Conservation (phyloP, 75 land plant genomes). For the Selaginella tamariscina region DNA sequence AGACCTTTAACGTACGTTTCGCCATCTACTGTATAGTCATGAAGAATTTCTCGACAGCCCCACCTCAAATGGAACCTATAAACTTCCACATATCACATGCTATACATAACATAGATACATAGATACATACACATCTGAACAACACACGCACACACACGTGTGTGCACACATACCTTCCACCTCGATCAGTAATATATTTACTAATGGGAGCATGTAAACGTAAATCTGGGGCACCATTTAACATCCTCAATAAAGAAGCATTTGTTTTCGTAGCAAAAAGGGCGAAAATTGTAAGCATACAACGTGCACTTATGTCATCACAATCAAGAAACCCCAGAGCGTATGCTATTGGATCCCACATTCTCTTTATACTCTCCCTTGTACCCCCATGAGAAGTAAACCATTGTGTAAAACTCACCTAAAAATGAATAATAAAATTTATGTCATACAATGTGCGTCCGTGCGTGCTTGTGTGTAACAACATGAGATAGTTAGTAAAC, state of each 20-base stretch:
- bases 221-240: conserved; percentile 94
- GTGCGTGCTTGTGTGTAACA: too few relatives aligned
- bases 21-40: conserved; percentile 53
- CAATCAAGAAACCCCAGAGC: conserved; percentile 97
- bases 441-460: too few relatives aligned
- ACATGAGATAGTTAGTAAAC: too few relatives aligned
- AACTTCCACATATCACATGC: conserved; percentile 1
- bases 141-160: too few relatives aligned
- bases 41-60: conserved; percentile 87
- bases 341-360: conserved; percentile 99
- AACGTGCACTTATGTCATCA: conserved; percentile 96
- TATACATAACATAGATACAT: background rate
- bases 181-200: conserved; percentile 68
- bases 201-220: conserved; percentile 83
- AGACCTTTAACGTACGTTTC: conserved; percentile 66
- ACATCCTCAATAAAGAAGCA: conserved; percentile 89
- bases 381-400: conserved; percentile 93
- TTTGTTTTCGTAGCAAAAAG: conserved; percentile 95
- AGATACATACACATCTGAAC: background rate
- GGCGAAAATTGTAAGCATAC: conserved; percentile 93
- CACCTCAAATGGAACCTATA: conserved; percentile 83
- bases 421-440: conserved; percentile 11
- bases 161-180: conserved; percentile 85
- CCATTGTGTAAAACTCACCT: conserved; percentile 97
- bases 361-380: conserved; percentile 70